Evolutionary conservation across 1,139 yeast genomes (phyloP).

Genomic region (Candida sp.): DNA sequence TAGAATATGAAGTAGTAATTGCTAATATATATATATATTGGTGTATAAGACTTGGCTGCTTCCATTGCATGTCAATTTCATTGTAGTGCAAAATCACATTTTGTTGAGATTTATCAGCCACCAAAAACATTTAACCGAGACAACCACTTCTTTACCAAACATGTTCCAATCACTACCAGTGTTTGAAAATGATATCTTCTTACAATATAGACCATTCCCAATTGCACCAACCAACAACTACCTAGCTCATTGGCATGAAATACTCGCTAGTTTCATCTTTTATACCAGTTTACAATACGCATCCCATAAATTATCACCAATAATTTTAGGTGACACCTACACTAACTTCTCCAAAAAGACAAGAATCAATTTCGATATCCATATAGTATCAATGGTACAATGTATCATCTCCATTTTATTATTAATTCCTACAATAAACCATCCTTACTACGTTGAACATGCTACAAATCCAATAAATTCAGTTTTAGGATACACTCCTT

Average conservation of each 20-base stretch:
- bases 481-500: conserved; percentile 70
- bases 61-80: too few species aligned
- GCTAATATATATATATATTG: too few species aligned
- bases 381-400: conserved; percentile 86
- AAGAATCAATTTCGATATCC: conserved; percentile 77
- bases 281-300: conserved; percentile 37
- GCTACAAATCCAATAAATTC: conserved; percentile 35
- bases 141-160: too few species aligned
- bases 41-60: too few species aligned
- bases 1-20: too few species aligned
- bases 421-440: conserved; percentile 58
- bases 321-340: conserved; percentile 46
- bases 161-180: conserved; percentile 16
- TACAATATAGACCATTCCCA: conserved; percentile 48
- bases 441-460: conserved; percentile 43
- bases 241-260: conserved; percentile 55
- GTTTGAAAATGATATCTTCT: conserved; percentile 39
- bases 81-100: too few species aligned
- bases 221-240: conserved; percentile 26
- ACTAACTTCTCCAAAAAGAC: conserved; percentile 42
- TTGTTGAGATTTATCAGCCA: too few species aligned
- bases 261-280: conserved; percentile 33
- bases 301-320: conserved; percentile 31
- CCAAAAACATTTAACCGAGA: too few species aligned
- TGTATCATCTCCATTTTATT: conserved; percentile 54